A percentile compares a stretch with the other conserved stretches of the same genome.
phyloP scores from a whole-genome alignment of 2,329 filamentous ascomycete genomes.

The Cytospora leucostoma region DNA sequence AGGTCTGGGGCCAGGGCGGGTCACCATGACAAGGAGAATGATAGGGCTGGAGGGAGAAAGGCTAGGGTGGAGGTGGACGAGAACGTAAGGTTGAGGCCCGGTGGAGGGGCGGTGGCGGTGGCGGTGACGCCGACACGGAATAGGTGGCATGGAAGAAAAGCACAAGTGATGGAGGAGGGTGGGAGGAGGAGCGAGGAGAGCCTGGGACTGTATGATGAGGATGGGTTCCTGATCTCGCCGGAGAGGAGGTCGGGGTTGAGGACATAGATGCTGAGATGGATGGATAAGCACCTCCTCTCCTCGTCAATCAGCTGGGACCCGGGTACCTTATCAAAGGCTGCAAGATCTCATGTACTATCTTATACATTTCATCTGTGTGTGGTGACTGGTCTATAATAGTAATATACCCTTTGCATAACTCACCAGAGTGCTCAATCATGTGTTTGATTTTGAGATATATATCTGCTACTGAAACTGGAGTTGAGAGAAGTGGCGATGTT shows the following conservation, averaged over 20 bases:
- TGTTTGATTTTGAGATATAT: too few relatives aligned
- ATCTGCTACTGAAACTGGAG: too few relatives aligned
- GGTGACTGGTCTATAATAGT: not conserved
- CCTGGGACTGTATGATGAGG: constrained; percentile 46
- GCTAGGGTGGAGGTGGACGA: constrained; percentile 20
- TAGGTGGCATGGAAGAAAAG: not conserved
- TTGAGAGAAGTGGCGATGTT: too few relatives aligned
- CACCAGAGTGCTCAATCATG: too few relatives aligned
- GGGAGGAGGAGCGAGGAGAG: constrained; percentile 41
- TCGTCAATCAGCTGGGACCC: too few relatives aligned
- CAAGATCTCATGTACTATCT: not conserved
- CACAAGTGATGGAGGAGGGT: not conserved
- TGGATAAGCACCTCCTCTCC: too few relatives aligned
- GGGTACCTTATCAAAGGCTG: too few relatives aligned
- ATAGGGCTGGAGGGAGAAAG: constrained; percentile 18
- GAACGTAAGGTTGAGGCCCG: not conserved
- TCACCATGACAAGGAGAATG: constrained; percentile 19
- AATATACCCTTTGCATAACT: too few relatives aligned
- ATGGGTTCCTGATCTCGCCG: constrained; percentile 49
- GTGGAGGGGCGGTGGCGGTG: not conserved
- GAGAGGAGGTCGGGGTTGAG: constrained; percentile 32
- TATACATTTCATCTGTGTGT: not conserved
- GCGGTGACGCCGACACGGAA: constrained; percentile 2
- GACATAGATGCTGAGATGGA: not conserved
- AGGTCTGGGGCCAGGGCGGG: not conserved